Percentiles rank a stretch among this genome's conserved stretches.
phyloP scores from a whole-genome alignment of 2,329 filamentous ascomycete genomes.

The Aspergillus tamarii region DNA sequence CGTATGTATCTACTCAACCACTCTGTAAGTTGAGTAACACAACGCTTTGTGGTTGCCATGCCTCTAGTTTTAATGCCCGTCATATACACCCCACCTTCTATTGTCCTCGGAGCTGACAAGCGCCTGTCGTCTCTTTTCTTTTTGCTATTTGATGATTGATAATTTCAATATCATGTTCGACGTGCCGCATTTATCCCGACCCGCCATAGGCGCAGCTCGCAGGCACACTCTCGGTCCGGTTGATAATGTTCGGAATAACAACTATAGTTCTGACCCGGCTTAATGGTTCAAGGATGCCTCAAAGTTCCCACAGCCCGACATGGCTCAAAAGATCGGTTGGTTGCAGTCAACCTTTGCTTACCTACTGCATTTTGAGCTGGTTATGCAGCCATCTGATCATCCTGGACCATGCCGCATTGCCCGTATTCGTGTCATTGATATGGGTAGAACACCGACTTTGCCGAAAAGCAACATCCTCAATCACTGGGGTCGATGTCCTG shows the following conservation, averaged over 20 bases:
- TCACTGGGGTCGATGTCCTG: conserved; percentile 10
- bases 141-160: conserved; percentile 15
- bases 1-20: conserved; percentile 6
- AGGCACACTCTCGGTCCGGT: conserved; percentile 19
- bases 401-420: conserved; percentile 16
- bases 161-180: background rate
- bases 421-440: conserved; percentile 21
- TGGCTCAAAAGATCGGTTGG: conserved; percentile 5
- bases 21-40: conserved; percentile 27
- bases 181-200: conserved; percentile 1
- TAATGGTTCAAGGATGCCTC: conserved; percentile 14
- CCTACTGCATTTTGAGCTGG: conserved; percentile 15
- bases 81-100: conserved; percentile 10
- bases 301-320: conserved; percentile 1
- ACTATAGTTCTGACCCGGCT: conserved; percentile 16
- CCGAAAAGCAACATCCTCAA: conserved; percentile 10
- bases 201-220: conserved; percentile 16
- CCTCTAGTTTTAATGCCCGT: conserved; percentile 32
- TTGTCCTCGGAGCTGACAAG: background rate
- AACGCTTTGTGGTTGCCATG: conserved; percentile 38
- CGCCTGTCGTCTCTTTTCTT: background rate
- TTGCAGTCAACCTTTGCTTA: conserved; percentile 6
- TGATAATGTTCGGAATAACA: conserved; percentile 18
- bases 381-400: conserved; percentile 16
- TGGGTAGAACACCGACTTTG: conserved; percentile 13